Base-by-base conservation (phyloP, 2,329 filamentous ascomycete genomes). In the Amauroascus niger region DNA sequence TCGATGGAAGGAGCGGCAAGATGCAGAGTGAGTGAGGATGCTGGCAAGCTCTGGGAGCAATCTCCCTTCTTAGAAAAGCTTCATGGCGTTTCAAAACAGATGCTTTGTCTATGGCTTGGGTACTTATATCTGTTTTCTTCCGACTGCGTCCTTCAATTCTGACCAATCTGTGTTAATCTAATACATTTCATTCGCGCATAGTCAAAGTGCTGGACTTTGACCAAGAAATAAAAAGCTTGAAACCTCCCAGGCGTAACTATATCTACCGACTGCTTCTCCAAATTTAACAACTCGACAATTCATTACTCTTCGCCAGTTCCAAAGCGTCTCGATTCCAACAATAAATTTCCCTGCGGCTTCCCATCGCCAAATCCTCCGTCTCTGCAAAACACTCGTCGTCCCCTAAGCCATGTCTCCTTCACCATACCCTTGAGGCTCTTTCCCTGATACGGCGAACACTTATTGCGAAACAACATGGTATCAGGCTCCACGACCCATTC, bases 401-500 rank as follows among this genome's bases (percentile, higher is more conserved):
- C 90, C 6, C 89, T 77, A 57, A 96, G 65, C 86, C 88, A 95
- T 6, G 90, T 95, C 76, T 94, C 87, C 55, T 73, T 76, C 9
- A 95, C 89, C 55, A 88, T 80, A 1, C 90, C 90, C 45, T 77
- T 79, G 63, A 96, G 83, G 30, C 74, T 77, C 69, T 84, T 86
- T 18, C 87, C 87, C 67, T 95, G 86, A 77, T 94, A 96, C 0
- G 90, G 89, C 54, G 84, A 89, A 74, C 88, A 90, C 65, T 88
- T 88, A 70, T 96, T 95, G 70, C 88, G 84, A 79, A 95, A 98
- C 60, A 93, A 79, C 89, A 98, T 95, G 48, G 88, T 88, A 57
- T 79, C 82, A 16, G 79, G 76, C 55, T 80, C 73, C 50, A 95
- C 83, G 22, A 82, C 78, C 78, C 91, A 98, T 61, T 79, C 78